Conservation (phyloP, 2,329 filamentous ascomycete genomes). For the Macrophomina phaseolina region DNA sequence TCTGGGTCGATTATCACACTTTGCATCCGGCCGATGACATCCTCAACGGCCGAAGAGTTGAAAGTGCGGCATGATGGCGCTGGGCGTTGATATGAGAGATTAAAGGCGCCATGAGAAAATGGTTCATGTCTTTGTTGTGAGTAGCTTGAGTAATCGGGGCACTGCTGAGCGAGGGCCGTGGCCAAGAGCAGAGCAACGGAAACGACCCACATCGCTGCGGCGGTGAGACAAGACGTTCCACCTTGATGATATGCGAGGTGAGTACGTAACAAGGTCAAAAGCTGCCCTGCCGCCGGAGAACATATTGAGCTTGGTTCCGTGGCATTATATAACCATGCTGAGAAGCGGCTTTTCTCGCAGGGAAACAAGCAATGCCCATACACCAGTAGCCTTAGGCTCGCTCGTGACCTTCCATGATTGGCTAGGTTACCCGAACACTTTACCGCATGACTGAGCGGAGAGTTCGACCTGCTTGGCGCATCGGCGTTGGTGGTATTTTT, state of each 20-base stretch:
- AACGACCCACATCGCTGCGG: background rate
- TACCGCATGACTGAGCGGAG: background rate
- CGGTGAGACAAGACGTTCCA: too few species aligned
- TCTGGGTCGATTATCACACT: conserved; percentile 58
- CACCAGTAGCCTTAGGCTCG: background rate
- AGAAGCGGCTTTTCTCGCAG: background rate
- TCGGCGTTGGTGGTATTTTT: background rate
- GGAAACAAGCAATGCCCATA: background rate
- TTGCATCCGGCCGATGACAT: conserved; percentile 42
- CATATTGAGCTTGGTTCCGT: background rate
- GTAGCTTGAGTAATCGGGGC: conserved; percentile 53
- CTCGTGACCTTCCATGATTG: conserved; percentile 11
- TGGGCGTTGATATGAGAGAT: conserved; percentile 54
- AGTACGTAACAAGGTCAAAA: background rate
- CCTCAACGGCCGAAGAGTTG: conserved; percentile 51
- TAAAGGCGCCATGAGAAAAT: conserved; percentile 49
- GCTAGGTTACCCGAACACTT: background rate
- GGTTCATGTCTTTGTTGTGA: conserved; percentile 49
- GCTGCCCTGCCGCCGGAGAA: background rate
- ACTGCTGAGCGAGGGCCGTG: conserved; percentile 33
- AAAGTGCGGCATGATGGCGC: conserved; percentile 53
- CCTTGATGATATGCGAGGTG: too few species aligned
- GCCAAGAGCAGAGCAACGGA: background rate
- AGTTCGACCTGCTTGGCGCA: background rate
- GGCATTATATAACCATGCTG: background rate